Conservation (phyloP, 1,284 basidiomycete species). For the Salmacisia buchloeana region DNA sequence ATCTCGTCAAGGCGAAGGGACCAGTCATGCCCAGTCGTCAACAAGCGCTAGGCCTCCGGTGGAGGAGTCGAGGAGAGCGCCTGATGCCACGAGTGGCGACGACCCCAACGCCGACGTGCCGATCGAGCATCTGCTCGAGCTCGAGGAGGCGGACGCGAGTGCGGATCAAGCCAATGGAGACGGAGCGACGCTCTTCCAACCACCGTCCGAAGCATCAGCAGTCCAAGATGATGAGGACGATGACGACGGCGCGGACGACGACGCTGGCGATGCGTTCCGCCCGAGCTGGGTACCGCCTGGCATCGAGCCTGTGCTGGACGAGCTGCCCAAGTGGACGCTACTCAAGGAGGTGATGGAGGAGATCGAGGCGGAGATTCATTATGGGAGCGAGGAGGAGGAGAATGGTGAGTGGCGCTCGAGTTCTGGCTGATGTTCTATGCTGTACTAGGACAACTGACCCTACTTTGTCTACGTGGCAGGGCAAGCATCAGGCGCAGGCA, state of each 20-base stretch:
- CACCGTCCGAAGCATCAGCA: neutral
- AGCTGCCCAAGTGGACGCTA: constrained; percentile 88
- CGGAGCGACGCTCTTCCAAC: neutral
- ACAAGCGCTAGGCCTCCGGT: too few relatives aligned
- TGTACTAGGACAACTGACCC: neutral
- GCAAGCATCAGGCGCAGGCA: constrained; percentile 51
- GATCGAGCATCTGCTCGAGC: constrained; percentile 2
- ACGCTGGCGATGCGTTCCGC: constrained; percentile 7
- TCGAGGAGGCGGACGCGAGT: constrained; percentile 1
- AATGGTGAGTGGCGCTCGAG: neutral
- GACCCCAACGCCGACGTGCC: neutral
- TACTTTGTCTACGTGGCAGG: constrained; percentile 53
- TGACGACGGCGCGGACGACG: constrained; percentile 40
- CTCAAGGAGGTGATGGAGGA: constrained; percentile 81
- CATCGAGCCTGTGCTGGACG: constrained; percentile 82
- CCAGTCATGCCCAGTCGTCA: too few relatives aligned
- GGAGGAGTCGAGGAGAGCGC: too few relatives aligned
- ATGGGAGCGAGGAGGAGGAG: neutral
- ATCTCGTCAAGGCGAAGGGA: too few relatives aligned
- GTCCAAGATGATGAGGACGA: constrained; percentile 17
- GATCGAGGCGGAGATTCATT: constrained; percentile 76
- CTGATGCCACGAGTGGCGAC: neutral
- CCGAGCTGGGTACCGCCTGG: constrained; percentile 66
- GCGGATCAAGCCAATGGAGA: neutral
- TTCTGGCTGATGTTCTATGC: neutral